Evolutionary conservation across 2,329 filamentous ascomycete species (phyloP).

Genomic region (Hypoxylon sp.): DNA sequence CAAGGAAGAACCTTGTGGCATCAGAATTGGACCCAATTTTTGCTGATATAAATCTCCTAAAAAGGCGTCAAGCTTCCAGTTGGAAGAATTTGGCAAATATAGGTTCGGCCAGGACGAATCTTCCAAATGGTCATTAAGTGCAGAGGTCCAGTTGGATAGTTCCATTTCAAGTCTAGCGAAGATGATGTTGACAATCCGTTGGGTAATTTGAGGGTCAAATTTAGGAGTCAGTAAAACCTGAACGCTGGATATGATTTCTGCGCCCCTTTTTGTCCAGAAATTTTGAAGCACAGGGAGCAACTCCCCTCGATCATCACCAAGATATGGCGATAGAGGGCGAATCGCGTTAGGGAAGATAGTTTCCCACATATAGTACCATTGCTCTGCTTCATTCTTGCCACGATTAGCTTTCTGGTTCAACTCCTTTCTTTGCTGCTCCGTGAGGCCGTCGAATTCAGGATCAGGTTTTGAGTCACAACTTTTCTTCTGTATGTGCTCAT

Average conservation of each 20-base stretch:
- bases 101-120: neutral
- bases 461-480: neutral
- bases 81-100: neutral
- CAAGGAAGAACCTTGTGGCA: neutral
- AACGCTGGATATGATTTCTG: constrained; percentile 9
- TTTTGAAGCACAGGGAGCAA: constrained; percentile 27
- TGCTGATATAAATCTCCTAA: neutral
- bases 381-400: constrained; percentile 43
- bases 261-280: constrained; percentile 19
- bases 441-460: constrained; percentile 35
- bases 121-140: neutral
- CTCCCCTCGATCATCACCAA: constrained; percentile 28
- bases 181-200: constrained; percentile 3
- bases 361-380: constrained; percentile 48
- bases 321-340: constrained; percentile 42
- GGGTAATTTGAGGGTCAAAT: neutral
- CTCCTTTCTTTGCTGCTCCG: constrained; percentile 41
- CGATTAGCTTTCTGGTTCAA: constrained; percentile 41
- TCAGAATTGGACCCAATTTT: neutral
- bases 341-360: constrained; percentile 43
- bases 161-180: constrained; percentile 20
- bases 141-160: neutral
- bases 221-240: neutral
- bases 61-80: neutral
- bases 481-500: constrained; percentile 34